These are phyloP conservation scores for Uronychia binucleata DNA, from an alignment of 73 alveolate species.

Conservation along the genomic window DNA sequence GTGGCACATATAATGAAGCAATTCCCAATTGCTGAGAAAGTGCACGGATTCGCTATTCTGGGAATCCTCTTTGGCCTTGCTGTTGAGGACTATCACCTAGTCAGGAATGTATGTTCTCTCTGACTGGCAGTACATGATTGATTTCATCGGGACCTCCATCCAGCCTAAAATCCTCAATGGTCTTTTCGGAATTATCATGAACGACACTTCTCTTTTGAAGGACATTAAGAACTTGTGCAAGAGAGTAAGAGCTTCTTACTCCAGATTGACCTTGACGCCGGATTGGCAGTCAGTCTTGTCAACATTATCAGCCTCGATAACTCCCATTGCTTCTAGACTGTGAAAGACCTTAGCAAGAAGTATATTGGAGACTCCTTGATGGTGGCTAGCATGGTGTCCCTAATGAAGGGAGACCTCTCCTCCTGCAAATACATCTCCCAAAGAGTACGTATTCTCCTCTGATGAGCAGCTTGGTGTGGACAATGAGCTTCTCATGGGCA, in stretches of 20 bases:
- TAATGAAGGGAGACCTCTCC: not conserved
- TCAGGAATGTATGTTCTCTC: not conserved
- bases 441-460: not conserved
- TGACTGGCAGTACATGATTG: not conserved
- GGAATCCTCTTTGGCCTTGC: slow-evolving; percentile 31
- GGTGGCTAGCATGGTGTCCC: not conserved
- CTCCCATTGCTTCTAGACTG: not conserved
- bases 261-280: not conserved
- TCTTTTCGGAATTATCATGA: slow-evolving; percentile 11
- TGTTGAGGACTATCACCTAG: not conserved
- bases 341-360: slow-evolving; percentile 6
- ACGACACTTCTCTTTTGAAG: slow-evolving; percentile 12
- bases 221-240: slow-evolving; percentile 13
- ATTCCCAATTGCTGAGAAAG: not conserved
- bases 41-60: slow-evolving; percentile 8
- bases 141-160: not conserved
- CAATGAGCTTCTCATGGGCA: not conserved
- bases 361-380: not conserved
- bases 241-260: not conserved
- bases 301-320: not conserved
- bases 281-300: not conserved
- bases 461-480: not conserved
- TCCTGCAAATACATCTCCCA: not conserved
- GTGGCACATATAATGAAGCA: not conserved
- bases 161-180: slow-evolving; percentile 10